Base-by-base conservation (phyloP, 1,139 yeast genomes). In the Kodamaea fungicola region DNA sequence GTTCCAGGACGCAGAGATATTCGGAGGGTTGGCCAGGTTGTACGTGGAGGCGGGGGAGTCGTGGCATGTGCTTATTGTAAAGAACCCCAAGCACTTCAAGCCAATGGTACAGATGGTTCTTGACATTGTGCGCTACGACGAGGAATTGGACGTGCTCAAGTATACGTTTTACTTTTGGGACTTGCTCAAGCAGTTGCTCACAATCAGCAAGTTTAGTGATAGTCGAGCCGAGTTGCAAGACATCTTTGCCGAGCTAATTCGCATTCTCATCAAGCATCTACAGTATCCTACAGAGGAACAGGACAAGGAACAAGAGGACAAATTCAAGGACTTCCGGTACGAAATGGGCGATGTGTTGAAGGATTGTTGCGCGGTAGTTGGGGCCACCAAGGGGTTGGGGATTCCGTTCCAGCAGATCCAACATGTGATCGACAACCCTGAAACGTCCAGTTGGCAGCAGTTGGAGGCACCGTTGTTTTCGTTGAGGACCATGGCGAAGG, bases 321-420 rank as follows among this genome's bases (percentile, higher is more conserved):
- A 87, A 57, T 94, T 94, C 59, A 82, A 87, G 52, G 95, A 88
- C 39, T 92, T 90, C 61, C 74, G 99, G 52, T 94, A 92, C 61
- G 96, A 89, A 44, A 87, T 92, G 86, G 97, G 97, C 23, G 97
- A 92, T 57, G 96, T 92, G 8, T 67, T 94, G 45, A 94, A 92
- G 55, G 96, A 90, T 57, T 89, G 97, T 62, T 87, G 97, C 50
- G 85, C 87, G 2, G 90, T 92, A 2, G 80, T 87, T 30, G 97
- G 97, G 0, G 74, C 95, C 2, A 64, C 77, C 4, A 67, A 62
- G 30, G 89, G 96, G 0, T 67, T 94, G 26, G 62, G 64, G 31
- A 74, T 79, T 35, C 87, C 90, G 13, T 80, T 79, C 53, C 64
- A 63, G 33, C 72, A 70, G 48, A 67, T 83, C 37, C 74, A 74